Conservation (phyloP, 1,284 basidiomycete species). For the Irpex sp. region DNA sequence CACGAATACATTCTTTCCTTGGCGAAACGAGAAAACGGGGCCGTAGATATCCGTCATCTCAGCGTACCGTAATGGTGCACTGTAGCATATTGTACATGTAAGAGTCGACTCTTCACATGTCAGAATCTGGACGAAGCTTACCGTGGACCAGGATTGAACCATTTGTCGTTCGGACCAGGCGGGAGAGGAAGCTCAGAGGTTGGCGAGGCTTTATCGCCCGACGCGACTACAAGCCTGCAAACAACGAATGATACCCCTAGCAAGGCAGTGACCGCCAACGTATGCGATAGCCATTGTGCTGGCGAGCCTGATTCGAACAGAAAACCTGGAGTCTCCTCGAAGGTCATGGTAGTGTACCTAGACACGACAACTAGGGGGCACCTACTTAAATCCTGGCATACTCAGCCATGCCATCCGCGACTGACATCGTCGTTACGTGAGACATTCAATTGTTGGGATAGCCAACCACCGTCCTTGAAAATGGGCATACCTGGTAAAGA, state of each 20-base stretch:
- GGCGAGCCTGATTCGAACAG: background rate
- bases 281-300: background rate
- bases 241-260: background rate
- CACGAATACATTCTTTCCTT: slow-evolving; percentile 28
- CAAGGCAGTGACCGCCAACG: background rate
- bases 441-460: background rate
- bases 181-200: slow-evolving; percentile 2
- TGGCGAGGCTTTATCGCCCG: background rate
- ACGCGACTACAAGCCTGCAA: background rate
- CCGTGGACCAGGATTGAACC: slow-evolving; percentile 9
- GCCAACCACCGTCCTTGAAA: background rate
- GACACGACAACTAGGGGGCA: background rate
- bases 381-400: background rate
- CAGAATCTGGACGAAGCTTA: background rate
- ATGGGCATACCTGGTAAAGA: background rate
- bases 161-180: slow-evolving; percentile 7
- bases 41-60: slow-evolving; percentile 37
- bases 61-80: slow-evolving; percentile 7
- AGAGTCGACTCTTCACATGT: background rate
- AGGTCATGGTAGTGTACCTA: background rate
- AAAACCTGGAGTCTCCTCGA: background rate
- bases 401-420: background rate
- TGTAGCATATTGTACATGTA: background rate
- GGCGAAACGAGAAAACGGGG: slow-evolving; percentile 31
- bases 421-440: background rate